Evolutionary conservation across 2,329 filamentous ascomycete species (phyloP).

Genomic region (Aspergillus phoenicis): DNA sequence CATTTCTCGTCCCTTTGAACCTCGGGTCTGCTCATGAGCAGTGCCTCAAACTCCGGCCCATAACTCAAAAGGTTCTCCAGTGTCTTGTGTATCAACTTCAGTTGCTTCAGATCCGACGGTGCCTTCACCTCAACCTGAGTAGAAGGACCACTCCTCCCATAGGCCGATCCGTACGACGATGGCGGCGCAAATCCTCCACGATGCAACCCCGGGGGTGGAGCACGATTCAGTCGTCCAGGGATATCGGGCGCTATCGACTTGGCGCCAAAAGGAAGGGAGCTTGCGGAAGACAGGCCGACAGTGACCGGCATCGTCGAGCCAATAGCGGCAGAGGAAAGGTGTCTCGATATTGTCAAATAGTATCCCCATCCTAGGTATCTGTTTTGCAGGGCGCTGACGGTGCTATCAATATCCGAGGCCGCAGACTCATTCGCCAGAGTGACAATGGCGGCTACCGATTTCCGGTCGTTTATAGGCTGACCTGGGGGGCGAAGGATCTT

Average conservation of each 20-base stretch:
- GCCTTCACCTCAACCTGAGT: constrained; percentile 71
- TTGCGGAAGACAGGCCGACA: constrained; percentile 50
- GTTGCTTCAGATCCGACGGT: constrained; percentile 74
- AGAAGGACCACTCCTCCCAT: constrained; percentile 54
- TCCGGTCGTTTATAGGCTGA: constrained; percentile 60
- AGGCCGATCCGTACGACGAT: constrained; percentile 62
- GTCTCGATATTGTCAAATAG: constrained; percentile 76
- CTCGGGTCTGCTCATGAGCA: constrained; percentile 82
- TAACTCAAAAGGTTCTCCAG: constrained; percentile 78
- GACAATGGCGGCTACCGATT: constrained; percentile 75
- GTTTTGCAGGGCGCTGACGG: constrained; percentile 77
- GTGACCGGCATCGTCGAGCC: constrained; percentile 55
- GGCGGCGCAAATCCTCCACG: constrained; percentile 75
- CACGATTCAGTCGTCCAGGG: constrained; percentile 52
- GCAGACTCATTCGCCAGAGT: constrained; percentile 79
- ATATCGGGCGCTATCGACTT: constrained; percentile 60
- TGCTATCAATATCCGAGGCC: constrained; percentile 77
- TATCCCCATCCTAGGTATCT: constrained; percentile 83
- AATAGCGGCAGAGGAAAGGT: constrained; percentile 77
- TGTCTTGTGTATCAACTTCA: constrained; percentile 84
- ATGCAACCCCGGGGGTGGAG: constrained; percentile 52
- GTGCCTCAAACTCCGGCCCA: constrained; percentile 84
- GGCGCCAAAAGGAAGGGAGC: constrained; percentile 75
- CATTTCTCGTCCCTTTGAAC: constrained; percentile 87
- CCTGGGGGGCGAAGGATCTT: constrained; percentile 65